Percentiles rank a stretch among this genome's conserved stretches.
These are phyloP conservation scores for Polyporus arcularius DNA, from an alignment of 768 basidiomycete species.

Conservation along the genomic window DNA sequence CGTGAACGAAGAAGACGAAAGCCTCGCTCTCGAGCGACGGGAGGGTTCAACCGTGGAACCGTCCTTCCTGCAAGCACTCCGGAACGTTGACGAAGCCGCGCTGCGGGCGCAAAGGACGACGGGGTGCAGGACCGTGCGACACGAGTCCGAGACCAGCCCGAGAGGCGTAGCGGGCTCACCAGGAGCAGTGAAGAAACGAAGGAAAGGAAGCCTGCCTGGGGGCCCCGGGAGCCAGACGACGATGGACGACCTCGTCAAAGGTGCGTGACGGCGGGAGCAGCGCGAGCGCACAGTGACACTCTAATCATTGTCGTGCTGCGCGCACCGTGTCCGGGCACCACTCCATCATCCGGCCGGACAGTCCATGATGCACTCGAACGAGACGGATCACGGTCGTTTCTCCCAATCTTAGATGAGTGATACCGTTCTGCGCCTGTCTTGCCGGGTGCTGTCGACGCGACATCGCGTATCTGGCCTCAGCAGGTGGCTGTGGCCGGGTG, in stretches of 20 bases:
- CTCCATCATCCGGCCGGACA: background rate
- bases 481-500: background rate
- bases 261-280: conserved; percentile 1
- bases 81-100: conserved; percentile 8
- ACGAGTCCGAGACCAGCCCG: conserved; percentile 20
- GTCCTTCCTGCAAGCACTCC: conserved; percentile 1
- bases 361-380: conserved; percentile 10
- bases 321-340: background rate
- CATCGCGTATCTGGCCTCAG: background rate
- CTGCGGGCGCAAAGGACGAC: background rate
- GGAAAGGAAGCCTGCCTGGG: conserved; percentile 10
- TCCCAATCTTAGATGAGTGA: background rate
- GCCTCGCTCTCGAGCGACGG: conserved; percentile 7
- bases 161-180: conserved; percentile 19
- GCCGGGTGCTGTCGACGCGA: background rate
- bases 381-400: conserved; percentile 17
- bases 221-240: conserved; percentile 13
- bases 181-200: conserved; percentile 19
- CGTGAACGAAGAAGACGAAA: background rate
- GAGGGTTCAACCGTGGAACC: background rate
- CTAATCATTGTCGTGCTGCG: background rate
- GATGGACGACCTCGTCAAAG: conserved; percentile 20
- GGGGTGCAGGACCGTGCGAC: background rate
- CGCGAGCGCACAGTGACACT: background rate
- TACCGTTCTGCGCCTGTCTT: background rate